These are phyloP conservation scores for Syzygium jambos DNA, from an alignment of 345 rosid genomes.

Conservation along the genomic window DNA sequence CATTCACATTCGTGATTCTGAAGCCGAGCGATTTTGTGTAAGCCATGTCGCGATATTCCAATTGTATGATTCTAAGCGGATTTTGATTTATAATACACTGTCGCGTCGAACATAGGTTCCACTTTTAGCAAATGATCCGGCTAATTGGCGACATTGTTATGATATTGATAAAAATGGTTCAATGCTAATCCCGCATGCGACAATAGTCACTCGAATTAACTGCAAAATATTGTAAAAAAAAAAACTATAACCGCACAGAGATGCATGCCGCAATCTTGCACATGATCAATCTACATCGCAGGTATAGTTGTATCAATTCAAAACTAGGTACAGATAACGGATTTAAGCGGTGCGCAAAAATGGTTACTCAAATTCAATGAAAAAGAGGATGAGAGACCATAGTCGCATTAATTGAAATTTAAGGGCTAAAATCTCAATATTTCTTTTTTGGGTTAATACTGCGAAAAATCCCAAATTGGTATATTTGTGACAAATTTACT, in stretches of 20 bases:
- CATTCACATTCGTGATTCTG: fast-evolving
- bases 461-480: too few species aligned
- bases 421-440: background rate
- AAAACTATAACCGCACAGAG: fast-evolving
- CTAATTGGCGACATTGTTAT: fast-evolving
- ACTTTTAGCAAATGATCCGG: background rate
- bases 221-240: background rate
- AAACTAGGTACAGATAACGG: background rate
- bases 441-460: too few species aligned
- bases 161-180: background rate
- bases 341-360: background rate
- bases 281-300: background rate
- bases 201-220: too few species aligned
- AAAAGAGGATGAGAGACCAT: background rate
- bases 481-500: too few species aligned
- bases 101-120: fast-evolving
- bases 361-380: background rate
- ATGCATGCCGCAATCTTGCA: background rate
- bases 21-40: too few species aligned
- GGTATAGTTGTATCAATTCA: background rate
- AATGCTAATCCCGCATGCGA: background rate
- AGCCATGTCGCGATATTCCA: too few species aligned
- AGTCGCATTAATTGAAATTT: background rate
- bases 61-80: background rate
- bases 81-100: background rate